Evolutionary conservation across 768 basidiomycete species (phyloP).

Genomic region (Boletus sp.): DNA sequence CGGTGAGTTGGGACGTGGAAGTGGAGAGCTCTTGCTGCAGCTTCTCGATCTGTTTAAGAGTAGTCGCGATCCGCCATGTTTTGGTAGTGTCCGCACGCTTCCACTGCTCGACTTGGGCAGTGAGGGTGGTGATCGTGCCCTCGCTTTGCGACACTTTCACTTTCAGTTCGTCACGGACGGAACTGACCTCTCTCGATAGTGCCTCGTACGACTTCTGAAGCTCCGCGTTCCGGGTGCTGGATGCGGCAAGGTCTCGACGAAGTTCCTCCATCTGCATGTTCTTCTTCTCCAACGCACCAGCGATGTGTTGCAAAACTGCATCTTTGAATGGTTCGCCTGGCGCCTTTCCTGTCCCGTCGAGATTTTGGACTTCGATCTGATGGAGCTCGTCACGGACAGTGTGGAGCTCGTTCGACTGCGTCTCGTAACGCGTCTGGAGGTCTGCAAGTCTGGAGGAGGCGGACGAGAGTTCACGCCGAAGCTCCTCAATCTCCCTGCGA

Average conservation of each 20-base stretch:
- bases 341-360: neutral
- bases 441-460: neutral
- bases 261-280: neutral
- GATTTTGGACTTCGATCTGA: neutral
- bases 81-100: neutral
- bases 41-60: neutral
- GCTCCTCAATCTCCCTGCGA: neutral
- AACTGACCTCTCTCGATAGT: neutral
- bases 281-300: neutral
- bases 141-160: conserved; percentile 1
- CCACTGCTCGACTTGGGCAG: neutral
- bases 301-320: neutral
- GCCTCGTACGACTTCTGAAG: conserved; percentile 4
- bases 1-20: neutral
- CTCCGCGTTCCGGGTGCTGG: conserved; percentile 1
- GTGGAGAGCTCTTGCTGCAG: neutral
- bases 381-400: neutral
- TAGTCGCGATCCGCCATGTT: neutral
- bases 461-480: neutral
- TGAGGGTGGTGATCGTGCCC: neutral
- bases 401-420: neutral
- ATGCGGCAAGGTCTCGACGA: neutral
- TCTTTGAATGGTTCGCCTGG: neutral
- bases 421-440: neutral
- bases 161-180: neutral